phyloP scores from a whole-genome alignment of 352 stramenopile genomes.

The Globisporangium paroecandrum region DNA sequence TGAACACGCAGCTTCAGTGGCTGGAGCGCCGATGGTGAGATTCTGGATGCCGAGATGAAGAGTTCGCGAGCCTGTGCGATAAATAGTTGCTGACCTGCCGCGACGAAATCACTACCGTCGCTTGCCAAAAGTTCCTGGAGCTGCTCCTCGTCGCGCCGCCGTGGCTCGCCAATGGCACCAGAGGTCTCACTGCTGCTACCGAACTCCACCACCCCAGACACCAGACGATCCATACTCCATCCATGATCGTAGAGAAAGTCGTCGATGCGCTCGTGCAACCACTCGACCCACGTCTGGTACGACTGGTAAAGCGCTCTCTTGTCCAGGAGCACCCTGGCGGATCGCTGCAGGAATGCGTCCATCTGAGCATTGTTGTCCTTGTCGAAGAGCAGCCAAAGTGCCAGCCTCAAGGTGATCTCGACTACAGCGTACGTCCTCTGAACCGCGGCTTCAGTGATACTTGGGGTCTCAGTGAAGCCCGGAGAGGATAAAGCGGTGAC shows the following conservation, averaged over 20 bases:
- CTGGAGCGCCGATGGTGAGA: not conserved
- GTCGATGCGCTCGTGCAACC: conserved; percentile 5
- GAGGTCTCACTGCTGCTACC: too few relatives aligned
- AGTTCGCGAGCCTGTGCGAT: conserved; percentile 4
- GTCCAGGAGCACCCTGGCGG: not conserved
- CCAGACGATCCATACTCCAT: not conserved
- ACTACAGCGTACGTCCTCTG: not conserved
- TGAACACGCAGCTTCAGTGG: not conserved
- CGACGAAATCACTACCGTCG: not conserved
- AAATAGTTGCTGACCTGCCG: not conserved
- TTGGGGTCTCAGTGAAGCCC: not conserved
- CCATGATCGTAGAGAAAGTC: not conserved
- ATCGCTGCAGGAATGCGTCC: conserved; percentile 4
- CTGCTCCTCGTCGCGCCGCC: not conserved
- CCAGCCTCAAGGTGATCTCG: not conserved
- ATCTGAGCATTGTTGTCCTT: conserved; percentile 1
- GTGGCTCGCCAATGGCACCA: too few relatives aligned
- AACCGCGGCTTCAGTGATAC: too few relatives aligned
- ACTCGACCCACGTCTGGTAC: conserved; percentile 1
- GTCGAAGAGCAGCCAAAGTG: not conserved
- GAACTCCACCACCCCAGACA: not conserved
- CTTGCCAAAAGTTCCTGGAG: not conserved
- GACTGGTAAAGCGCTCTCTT: not conserved
- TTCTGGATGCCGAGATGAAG: not conserved
- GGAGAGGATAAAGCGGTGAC: too few relatives aligned